These are phyloP conservation scores for Rhododendron vialii DNA, from an alignment of 148 eudicot genomes.

Conservation along the genomic window DNA sequence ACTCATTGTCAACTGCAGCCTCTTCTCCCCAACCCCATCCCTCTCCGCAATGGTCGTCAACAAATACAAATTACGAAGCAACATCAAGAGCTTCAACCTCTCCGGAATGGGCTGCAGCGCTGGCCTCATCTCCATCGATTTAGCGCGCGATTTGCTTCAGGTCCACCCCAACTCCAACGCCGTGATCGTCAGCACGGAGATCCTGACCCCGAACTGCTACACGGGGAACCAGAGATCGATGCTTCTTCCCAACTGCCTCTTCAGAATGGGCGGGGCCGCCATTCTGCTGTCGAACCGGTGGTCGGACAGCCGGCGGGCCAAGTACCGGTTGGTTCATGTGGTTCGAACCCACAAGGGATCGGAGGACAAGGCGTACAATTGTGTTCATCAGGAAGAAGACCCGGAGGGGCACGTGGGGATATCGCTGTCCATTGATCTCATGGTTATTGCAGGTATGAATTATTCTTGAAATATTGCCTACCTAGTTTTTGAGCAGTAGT, in stretches of 20 bases:
- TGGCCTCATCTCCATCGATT: constrained; percentile 16
- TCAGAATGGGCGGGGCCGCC: constrained; percentile 26
- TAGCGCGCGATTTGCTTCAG: constrained; percentile 18
- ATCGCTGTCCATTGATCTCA: constrained; percentile 15
- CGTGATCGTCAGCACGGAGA: constrained; percentile 22
- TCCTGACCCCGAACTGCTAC: constrained; percentile 17
- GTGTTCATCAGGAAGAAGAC: constrained; percentile 23
- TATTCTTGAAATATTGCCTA: too few species aligned
- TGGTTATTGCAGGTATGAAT: constrained; percentile 10
- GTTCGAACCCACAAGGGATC: constrained; percentile 23
- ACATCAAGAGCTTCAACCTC: constrained; percentile 19
- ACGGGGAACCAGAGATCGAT: constrained; percentile 21
- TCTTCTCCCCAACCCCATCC: constrained; percentile 18
- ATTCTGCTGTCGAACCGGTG: constrained; percentile 20
- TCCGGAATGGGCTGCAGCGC: constrained; percentile 27
- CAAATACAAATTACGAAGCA: constrained; percentile 20
- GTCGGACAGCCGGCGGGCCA: constrained; percentile 8
- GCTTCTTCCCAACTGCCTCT: constrained; percentile 25
- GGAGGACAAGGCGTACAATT: constrained; percentile 16
- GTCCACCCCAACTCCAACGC: constrained; percentile 23
- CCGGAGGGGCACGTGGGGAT: constrained; percentile 13
- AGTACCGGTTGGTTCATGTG: constrained; percentile 18
- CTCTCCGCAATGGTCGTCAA: constrained; percentile 25
- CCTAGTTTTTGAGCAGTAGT: too few species aligned
- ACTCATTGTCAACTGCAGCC: constrained; percentile 17